Base-by-base conservation (phyloP, 805 yeast species). In the Saccharomyces jurei region DNA sequence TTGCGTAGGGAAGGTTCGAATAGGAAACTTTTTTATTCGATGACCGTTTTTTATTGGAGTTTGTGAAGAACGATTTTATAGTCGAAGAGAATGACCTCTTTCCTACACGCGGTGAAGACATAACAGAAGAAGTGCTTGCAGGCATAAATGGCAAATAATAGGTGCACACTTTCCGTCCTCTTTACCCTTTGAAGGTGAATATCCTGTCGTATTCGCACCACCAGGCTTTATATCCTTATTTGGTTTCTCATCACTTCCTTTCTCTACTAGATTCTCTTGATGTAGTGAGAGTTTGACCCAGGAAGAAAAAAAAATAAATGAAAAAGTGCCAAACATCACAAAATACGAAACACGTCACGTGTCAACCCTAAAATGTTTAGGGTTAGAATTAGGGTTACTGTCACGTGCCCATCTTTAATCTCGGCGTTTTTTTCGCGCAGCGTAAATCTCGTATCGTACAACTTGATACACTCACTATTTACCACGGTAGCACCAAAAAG, bases 61-160 rank as follows among this genome's bases (percentile, higher is more conserved):
- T 61, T 48, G 56, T 58, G 53, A 67, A 64, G 46, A 65, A 60
- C 14, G 55, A 55, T 50, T 59, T 54, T 6, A 67, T 52, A 2
- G 68, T 58, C 3, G 71, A 62, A 9, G 71, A 67, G 14, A 67
- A 57, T 14, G 69, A 64, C 49, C 70, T 61, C 56, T 61, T 66
- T 41, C 31, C 52, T 29, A 31, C 47, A 22, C 55, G 50, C 14
- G 54, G 55, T 6, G 49, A 54, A 17, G 30, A 36, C 48, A 14
- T 21, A 6, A 49, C 54, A 2, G 31, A 32, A 25, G 52, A 50
- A 25, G 50, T 27, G 52, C 46, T 51, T 26, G 52, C 27, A 13
- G 30, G 10, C 22, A 27, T 50, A 21, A 29, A 30, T n/a, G 36
- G 11, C 28, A 27, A 22, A 48, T 10, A 41, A 29, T 30, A 14